A percentile compares a stretch with the other conserved stretches of the same genome.
These are phyloP conservation scores for Echites panduratus DNA, from an alignment of 257 asterid species.

Conservation along the genomic window DNA sequence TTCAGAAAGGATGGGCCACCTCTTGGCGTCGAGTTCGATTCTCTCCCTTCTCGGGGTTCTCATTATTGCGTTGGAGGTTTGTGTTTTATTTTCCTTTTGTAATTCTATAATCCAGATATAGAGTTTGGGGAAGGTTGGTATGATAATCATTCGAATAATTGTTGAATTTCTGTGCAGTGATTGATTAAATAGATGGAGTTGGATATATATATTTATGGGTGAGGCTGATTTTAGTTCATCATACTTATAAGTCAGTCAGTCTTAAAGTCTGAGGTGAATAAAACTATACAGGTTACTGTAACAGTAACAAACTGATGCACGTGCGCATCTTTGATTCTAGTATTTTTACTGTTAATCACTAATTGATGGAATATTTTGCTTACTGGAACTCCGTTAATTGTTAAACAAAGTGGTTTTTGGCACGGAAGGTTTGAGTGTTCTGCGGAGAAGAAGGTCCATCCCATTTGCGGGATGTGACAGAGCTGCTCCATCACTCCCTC, in stretches of 20 bases:
- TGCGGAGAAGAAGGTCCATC: background rate
- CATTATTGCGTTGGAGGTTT: slow-evolving; percentile 18
- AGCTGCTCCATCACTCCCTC: background rate
- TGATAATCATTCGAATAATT: background rate
- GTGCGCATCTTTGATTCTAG: background rate
- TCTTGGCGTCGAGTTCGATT: slow-evolving; percentile 69
- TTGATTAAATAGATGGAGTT: background rate
- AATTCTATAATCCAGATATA: background rate
- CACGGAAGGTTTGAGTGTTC: background rate
- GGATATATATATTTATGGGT: background rate
- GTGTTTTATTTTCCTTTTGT: background rate
- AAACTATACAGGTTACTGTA: background rate
- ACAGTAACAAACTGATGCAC: background rate
- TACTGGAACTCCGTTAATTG: background rate
- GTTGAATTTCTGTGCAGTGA: background rate
- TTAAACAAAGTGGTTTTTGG: background rate
- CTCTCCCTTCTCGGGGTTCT: slow-evolving; percentile 60
- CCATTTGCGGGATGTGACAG: background rate
- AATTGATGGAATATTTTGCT: background rate
- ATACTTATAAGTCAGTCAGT: background rate
- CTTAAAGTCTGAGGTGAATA: background rate
- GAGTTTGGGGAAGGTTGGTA: background rate
- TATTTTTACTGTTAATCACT: background rate
- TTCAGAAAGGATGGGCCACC: slow-evolving; percentile 89
- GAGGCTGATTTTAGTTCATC: background rate